phyloP scores from a whole-genome alignment of 169 alveolate species.

The Plasmodium cynomolgi region DNA sequence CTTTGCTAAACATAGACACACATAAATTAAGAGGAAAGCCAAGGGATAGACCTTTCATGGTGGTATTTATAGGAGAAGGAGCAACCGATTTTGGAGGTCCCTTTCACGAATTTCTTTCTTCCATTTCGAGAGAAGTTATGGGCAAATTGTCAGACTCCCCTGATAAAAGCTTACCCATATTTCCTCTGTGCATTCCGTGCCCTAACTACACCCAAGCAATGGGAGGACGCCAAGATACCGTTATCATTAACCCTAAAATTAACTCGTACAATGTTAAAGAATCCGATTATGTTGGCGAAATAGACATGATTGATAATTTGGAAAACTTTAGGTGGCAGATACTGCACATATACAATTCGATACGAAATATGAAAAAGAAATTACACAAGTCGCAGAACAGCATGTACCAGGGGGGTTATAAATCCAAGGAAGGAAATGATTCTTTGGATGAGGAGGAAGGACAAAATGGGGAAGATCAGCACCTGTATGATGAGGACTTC shows the following conservation, averaged over 20 bases:
- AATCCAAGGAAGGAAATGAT: slow-evolving; percentile 43
- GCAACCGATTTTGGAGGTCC: slow-evolving; percentile 95
- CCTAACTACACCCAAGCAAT: slow-evolving; percentile 89
- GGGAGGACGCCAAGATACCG: slow-evolving; percentile 92
- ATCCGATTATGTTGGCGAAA: slow-evolving; percentile 67
- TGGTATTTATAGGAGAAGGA: slow-evolving; percentile 93
- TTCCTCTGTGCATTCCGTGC: slow-evolving; percentile 85
- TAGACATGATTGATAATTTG: slow-evolving; percentile 65
- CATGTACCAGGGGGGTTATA: slow-evolving; percentile 13
- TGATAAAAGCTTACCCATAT: slow-evolving; percentile 70
- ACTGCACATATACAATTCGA: slow-evolving; percentile 55
- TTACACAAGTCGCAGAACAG: slow-evolving; percentile 26
- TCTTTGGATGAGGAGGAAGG: slow-evolving; percentile 17
- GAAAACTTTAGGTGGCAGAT: slow-evolving; percentile 70
- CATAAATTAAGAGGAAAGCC: slow-evolving; percentile 81
- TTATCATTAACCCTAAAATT: slow-evolving; percentile 78
- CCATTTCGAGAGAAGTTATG: slow-evolving; percentile 92
- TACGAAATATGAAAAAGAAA: slow-evolving; percentile 18
- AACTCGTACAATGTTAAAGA: slow-evolving; percentile 48
- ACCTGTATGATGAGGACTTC: neutral
- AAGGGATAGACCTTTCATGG: slow-evolving; percentile 92
- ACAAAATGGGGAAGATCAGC: neutral
- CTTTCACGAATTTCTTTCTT: slow-evolving; percentile 91
- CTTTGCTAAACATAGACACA: slow-evolving; percentile 79
- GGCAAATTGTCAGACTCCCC: slow-evolving; percentile 79